These are phyloP conservation scores for Themeda triandra DNA, from an alignment of 176 grass and related monocot species.

Conservation along the genomic window DNA sequence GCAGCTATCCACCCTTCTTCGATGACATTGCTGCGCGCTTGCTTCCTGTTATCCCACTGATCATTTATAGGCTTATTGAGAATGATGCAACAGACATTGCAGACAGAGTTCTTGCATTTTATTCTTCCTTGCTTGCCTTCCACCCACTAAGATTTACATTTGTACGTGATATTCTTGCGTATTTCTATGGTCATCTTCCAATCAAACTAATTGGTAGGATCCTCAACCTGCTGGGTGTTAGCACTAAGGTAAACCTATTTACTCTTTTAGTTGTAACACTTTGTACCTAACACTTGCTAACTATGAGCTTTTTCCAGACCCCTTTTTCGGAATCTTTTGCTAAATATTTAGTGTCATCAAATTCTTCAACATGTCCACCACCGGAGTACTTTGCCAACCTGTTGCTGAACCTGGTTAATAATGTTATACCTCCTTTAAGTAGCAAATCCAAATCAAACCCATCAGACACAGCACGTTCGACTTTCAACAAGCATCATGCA, in stretches of 20 bases:
- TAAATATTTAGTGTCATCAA: conserved; percentile 61
- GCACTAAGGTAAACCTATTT: conserved; percentile 71
- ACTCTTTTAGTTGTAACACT: not conserved
- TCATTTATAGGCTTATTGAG: conserved; percentile 98
- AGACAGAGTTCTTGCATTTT: conserved; percentile 83
- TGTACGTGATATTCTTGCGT: conserved; percentile 97
- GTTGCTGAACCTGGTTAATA: conserved; percentile 87
- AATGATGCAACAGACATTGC: conserved; percentile 83
- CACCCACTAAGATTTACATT: conserved; percentile 96
- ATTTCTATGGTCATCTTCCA: conserved; percentile 92
- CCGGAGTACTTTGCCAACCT: conserved; percentile 93
- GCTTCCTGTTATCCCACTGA: conserved; percentile 81
- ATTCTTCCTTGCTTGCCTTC: conserved; percentile 79
- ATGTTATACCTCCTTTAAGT: conserved; percentile 93
- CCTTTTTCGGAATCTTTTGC: conserved; percentile 86
- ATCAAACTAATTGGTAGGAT: conserved; percentile 82
- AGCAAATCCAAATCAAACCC: conserved; percentile 79
- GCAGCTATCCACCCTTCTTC: conserved; percentile 92
- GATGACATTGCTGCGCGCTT: conserved; percentile 95
- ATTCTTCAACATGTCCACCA: conserved; percentile 63
- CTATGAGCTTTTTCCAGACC: conserved; percentile 50
- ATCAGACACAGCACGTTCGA: conserved; percentile 40
- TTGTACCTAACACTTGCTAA: conserved; percentile 23
- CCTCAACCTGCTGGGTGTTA: conserved; percentile 75
- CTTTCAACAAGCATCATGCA: conserved; percentile 54